phyloP scores from a whole-genome alignment of 2,329 filamentous ascomycete genomes.

The Chaetomium strumarium region DNA sequence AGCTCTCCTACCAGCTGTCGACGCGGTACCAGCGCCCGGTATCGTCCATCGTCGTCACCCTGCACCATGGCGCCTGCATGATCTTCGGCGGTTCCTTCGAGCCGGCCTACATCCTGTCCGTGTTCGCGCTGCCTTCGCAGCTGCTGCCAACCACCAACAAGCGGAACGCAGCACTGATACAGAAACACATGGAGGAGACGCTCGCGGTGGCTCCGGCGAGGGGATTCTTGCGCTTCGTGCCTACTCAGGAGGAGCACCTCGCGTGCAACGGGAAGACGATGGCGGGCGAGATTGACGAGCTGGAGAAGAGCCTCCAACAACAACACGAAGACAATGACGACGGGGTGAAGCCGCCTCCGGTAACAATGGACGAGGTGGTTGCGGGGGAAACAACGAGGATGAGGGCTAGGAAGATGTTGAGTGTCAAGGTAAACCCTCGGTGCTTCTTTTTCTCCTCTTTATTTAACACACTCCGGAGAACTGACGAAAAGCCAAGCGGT shows the following conservation, averaged over 20 bases:
- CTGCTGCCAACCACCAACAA: slow-evolving; percentile 72
- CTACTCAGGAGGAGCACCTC: slow-evolving; percentile 64
- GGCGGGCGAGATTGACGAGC: slow-evolving; percentile 58
- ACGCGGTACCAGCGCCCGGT: slow-evolving; percentile 69
- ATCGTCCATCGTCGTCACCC: slow-evolving; percentile 65
- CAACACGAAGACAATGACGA: not conserved
- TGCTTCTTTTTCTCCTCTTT: not conserved
- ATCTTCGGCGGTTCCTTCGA: slow-evolving; percentile 70
- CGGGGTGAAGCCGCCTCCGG: not conserved
- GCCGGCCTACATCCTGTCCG: slow-evolving; percentile 70
- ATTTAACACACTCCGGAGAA: not conserved
- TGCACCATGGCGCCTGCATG: slow-evolving; percentile 71
- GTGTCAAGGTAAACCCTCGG: slow-evolving; percentile 31
- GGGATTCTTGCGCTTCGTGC: slow-evolving; percentile 67
- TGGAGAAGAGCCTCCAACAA: slow-evolving; percentile 30
- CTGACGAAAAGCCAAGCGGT: not conserved
- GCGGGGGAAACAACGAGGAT: slow-evolving; percentile 8
- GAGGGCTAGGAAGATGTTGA: slow-evolving; percentile 31
- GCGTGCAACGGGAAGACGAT: slow-evolving; percentile 67
- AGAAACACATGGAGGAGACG: slow-evolving; percentile 66
- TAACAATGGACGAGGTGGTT: not conserved
- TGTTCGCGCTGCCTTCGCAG: slow-evolving; percentile 63
- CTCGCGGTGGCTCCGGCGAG: slow-evolving; percentile 60
- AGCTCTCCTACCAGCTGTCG: slow-evolving; percentile 67
- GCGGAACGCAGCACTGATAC: slow-evolving; percentile 71